phyloP scores from a whole-genome alignment of 148 eudicot genomes.

The Fagopyrum homotropicum region DNA sequence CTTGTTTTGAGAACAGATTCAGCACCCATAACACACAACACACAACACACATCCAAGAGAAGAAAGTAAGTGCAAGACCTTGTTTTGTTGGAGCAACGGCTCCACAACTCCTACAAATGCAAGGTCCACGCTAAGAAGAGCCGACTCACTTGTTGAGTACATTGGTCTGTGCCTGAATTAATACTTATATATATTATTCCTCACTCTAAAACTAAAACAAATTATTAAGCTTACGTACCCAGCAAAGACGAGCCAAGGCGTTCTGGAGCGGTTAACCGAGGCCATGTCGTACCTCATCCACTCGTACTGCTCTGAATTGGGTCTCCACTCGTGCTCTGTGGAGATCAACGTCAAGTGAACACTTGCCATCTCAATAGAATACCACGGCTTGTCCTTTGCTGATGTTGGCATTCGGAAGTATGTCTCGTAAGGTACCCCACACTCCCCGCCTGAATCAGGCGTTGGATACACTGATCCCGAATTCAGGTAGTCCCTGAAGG shows the following conservation, averaged over 20 bases:
- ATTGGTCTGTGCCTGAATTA: constrained; percentile 76
- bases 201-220: too few species aligned
- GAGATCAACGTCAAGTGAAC: constrained; percentile 56
- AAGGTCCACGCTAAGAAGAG: constrained; percentile 30
- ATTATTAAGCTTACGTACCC: constrained; percentile 32
- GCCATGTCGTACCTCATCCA: constrained; percentile 65
- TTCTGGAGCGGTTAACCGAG: constrained; percentile 57
- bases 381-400: constrained; percentile 80
- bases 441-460: constrained; percentile 91
- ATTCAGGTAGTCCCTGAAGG: constrained; percentile 46
- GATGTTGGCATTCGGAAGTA: constrained; percentile 78
- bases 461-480: constrained; percentile 62
- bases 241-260: constrained; percentile 77
- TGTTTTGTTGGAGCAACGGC: constrained; percentile 58
- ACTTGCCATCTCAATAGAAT: constrained; percentile 52
- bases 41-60: background rate
- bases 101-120: constrained; percentile 52
- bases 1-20: constrained; percentile 20
- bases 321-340: constrained; percentile 49
- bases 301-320: constrained; percentile 35
- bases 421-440: constrained; percentile 88
- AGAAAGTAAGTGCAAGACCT: constrained; percentile 28
- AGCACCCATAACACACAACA: too few species aligned
- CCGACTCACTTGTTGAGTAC: constrained; percentile 38
- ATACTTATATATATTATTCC: too few species aligned